A percentile compares a stretch with the other conserved stretches of the same genome.
These are phyloP conservation scores for Ophiostoma fasciatum DNA, from an alignment of 2,329 filamentous ascomycete genomes.

Conservation along the genomic window DNA sequence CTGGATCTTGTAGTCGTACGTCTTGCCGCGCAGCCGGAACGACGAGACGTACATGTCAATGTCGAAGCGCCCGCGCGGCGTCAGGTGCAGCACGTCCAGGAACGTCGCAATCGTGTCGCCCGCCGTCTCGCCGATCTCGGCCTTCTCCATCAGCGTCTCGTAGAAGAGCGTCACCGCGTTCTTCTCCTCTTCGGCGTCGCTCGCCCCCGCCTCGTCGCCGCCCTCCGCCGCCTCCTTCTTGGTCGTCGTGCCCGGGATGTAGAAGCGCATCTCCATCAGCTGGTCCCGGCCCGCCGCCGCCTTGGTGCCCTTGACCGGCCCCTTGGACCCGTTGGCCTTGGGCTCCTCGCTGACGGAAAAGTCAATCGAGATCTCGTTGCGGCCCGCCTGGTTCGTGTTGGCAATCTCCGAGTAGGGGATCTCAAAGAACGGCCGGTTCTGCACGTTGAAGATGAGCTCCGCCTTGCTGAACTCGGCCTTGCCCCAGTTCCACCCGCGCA, in stretches of 20 bases:
- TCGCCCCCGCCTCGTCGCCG: constrained; percentile 57
- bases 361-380: constrained; percentile 94
- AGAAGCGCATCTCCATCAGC: constrained; percentile 96
- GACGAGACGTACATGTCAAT: constrained; percentile 99
- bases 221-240: constrained; percentile 49
- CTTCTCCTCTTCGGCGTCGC: constrained; percentile 64
- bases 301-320: constrained; percentile 70
- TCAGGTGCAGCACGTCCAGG: constrained; percentile 90
- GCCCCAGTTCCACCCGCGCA: constrained; percentile 98
- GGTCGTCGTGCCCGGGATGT: constrained; percentile 81
- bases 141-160: constrained; percentile 94
- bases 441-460: constrained; percentile 90
- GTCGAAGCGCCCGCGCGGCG: constrained; percentile 96
- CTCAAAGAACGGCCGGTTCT: constrained; percentile 92
- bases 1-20: constrained; percentile 99
- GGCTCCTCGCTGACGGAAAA: constrained; percentile 66
- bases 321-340: constrained; percentile 58
- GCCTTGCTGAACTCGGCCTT: constrained; percentile 94
- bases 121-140: constrained; percentile 97
- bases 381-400: constrained; percentile 93
- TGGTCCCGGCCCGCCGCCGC: constrained; percentile 81
- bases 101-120: constrained; percentile 97
- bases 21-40: constrained; percentile 94
- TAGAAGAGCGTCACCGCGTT: constrained; percentile 97
- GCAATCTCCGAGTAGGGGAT: constrained; percentile 94